Conservation (phyloP, 805 yeast species). For the Nakazawaea siamensis region DNA sequence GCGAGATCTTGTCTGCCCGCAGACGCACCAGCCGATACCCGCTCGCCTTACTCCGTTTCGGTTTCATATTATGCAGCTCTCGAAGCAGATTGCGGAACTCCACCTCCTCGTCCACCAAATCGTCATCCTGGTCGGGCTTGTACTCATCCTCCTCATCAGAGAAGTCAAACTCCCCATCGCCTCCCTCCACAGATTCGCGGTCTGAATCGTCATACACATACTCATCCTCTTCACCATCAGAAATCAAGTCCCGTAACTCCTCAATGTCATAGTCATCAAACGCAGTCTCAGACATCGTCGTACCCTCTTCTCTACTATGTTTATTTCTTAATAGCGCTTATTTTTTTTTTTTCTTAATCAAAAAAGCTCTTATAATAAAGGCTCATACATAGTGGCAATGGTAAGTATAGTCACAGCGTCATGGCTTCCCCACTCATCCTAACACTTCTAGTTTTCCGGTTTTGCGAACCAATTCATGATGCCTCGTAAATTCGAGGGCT, state of each 20-base stretch:
- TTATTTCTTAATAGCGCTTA: too few species aligned
- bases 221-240: constrained; percentile 17
- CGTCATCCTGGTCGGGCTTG: constrained; percentile 19
- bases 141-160: constrained; percentile 14
- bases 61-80: constrained; percentile 57
- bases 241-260: constrained; percentile 18
- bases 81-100: constrained; percentile 56
- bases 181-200: constrained; percentile 8
- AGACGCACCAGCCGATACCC: constrained; percentile 29
- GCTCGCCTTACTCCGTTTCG: constrained; percentile 26
- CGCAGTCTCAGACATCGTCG: constrained; percentile 14
- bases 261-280: constrained; percentile 17
- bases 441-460: constrained; percentile 7
- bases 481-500: constrained; percentile 61
- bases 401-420: too few species aligned
- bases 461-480: constrained; percentile 9
- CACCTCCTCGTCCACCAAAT: constrained; percentile 32
- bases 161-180: constrained; percentile 9
- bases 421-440: neutral
- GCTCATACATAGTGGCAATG: too few species aligned
- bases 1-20: constrained; percentile 42
- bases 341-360: too few species aligned
- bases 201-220: constrained; percentile 3
- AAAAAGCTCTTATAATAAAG: too few species aligned
- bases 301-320: too few species aligned